phyloP scores from a whole-genome alignment of 2,329 filamentous ascomycete genomes.

The Fusarium sp. region DNA sequence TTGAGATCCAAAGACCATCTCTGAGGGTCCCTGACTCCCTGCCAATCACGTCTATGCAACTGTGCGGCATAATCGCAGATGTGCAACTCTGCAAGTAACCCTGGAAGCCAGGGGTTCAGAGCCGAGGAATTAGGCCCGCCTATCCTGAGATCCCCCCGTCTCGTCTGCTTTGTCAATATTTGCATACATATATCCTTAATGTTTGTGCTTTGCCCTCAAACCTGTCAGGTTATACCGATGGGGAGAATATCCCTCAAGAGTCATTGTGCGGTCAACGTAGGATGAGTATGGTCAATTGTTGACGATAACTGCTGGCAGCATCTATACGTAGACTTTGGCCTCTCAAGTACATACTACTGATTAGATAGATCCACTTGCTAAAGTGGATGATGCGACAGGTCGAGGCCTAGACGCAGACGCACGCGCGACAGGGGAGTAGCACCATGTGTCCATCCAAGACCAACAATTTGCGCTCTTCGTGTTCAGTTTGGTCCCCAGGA shows the following conservation, averaged over 20 bases:
- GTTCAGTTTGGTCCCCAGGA: conserved; percentile 43
- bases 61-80: conserved; percentile 42
- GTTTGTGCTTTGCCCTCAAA: background rate
- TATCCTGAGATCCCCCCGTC: conserved; percentile 34
- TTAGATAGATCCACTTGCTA: conserved; percentile 31
- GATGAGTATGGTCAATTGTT: background rate
- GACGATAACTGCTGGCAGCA: background rate
- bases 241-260: background rate
- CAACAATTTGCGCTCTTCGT: conserved; percentile 38
- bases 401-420: conserved; percentile 38
- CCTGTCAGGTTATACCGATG: background rate
- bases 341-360: conserved; percentile 23
- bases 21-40: conserved; percentile 33
- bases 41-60: conserved; percentile 36
- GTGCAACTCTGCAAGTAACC: conserved; percentile 36
- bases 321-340: conserved; percentile 12
- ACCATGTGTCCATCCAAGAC: conserved; percentile 38
- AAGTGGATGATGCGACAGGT: conserved; percentile 45
- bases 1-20: conserved; percentile 30
- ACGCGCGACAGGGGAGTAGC: conserved; percentile 41
- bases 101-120: conserved; percentile 38
- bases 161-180: conserved; percentile 23
- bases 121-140: conserved; percentile 45
- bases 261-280: background rate
- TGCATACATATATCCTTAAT: background rate